Conservation (phyloP, 2,329 filamentous ascomycete species). For the Cercospora zeina region DNA sequence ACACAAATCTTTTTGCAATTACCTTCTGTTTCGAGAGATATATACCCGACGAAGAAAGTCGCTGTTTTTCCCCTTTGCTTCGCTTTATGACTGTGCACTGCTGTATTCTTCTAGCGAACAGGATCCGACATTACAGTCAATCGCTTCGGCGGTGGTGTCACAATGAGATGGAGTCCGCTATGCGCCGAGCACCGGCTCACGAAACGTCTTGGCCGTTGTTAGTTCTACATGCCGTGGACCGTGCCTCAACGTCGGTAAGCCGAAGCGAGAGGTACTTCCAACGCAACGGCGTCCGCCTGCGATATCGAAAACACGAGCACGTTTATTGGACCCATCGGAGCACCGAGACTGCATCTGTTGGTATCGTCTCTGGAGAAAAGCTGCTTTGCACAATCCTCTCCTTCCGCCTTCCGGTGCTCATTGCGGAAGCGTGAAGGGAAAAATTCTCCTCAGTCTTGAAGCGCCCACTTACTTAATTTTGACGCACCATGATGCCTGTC, state of each 20-base stretch:
- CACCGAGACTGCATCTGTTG: neutral
- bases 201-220: neutral
- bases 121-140: too few species aligned
- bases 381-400: too few species aligned
- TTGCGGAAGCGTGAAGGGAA: neutral
- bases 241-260: conserved; percentile 9
- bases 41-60: neutral
- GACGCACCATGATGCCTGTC: conserved; percentile 10
- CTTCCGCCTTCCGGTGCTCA: neutral
- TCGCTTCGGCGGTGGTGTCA: neutral
- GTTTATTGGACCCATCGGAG: neutral
- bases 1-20: conserved; percentile 6
- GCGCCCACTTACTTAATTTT: neutral
- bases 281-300: neutral
- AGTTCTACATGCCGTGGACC: conserved; percentile 2
- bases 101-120: too few species aligned
- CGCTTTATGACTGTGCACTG: too few species aligned
- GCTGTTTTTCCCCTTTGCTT: neutral
- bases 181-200: neutral
- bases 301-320: conserved; percentile 1
- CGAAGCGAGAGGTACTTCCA: conserved; percentile 9
- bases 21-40: neutral
- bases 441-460: neutral
- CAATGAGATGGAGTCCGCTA: neutral
- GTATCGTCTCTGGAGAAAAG: too few species aligned